Evolutionary conservation across 306 rosid species (phyloP).

Genomic region (Rosa chinensis): DNA sequence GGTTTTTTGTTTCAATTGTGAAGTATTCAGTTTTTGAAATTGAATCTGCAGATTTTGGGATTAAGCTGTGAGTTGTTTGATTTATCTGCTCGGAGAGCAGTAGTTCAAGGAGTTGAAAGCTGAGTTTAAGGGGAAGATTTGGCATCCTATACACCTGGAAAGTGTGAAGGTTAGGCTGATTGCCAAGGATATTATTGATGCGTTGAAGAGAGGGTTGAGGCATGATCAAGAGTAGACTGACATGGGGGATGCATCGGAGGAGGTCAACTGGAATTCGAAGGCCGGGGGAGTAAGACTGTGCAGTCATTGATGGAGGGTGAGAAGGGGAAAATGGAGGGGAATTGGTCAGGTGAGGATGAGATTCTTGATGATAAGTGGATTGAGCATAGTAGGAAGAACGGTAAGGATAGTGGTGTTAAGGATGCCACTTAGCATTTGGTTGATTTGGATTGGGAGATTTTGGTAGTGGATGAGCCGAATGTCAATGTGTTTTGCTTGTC

Average conservation of each 20-base stretch:
- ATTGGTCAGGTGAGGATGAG: conserved; percentile 44
- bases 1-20: too few species aligned
- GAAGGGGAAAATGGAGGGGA: conserved; percentile 39
- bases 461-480: conserved; percentile 49
- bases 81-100: conserved; percentile 50
- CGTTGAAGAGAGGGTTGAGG: too few species aligned
- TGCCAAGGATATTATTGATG: too few species aligned
- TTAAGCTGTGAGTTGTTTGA: too few species aligned
- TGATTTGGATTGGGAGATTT: too few species aligned
- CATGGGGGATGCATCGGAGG: conserved; percentile 63
- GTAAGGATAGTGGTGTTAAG: too few species aligned
- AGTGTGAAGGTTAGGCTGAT: conserved; percentile 60
- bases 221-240: conserved; percentile 54
- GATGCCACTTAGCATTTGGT: too few species aligned
- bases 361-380: too few species aligned
- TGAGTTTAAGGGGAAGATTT: too few species aligned
- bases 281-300: conserved; percentile 38
- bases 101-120: conserved; percentile 58
- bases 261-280: conserved; percentile 22
- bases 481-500: conserved; percentile 78
- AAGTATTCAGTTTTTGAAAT: too few species aligned
- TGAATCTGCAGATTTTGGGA: too few species aligned
- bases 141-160: conserved; percentile 75
- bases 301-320: conserved; percentile 41
- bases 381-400: too few species aligned